These are phyloP conservation scores for Tillandsia fasciculata DNA, from an alignment of 176 grass and related monocot species.

Conservation along the genomic window DNA sequence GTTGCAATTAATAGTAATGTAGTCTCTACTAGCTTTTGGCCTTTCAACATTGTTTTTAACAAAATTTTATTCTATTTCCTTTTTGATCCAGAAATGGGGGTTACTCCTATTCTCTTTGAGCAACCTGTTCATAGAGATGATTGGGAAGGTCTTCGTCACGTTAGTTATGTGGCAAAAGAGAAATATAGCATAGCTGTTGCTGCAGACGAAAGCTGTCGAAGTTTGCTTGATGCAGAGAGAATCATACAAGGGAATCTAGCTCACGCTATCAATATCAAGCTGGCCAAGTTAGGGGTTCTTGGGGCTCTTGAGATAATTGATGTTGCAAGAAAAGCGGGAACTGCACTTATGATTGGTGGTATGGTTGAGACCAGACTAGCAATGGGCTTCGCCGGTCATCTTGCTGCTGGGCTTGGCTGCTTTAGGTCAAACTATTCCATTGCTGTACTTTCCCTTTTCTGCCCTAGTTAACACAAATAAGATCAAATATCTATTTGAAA, in stretches of 20 bases:
- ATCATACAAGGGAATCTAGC: constrained; percentile 68
- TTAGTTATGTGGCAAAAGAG: constrained; percentile 66
- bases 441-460: neutral
- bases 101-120: constrained; percentile 81
- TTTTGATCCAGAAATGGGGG: constrained; percentile 69
- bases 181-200: constrained; percentile 74
- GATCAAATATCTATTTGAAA: neutral
- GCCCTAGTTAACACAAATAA: neutral
- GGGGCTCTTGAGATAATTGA: constrained; percentile 76
- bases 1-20: neutral
- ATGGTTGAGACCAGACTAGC: constrained; percentile 93
- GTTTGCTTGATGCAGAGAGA: constrained; percentile 60
- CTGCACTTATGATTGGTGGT: constrained; percentile 86
- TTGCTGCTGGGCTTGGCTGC: constrained; percentile 86
- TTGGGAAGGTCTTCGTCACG: constrained; percentile 69
- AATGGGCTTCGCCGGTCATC: constrained; percentile 90
- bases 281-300: constrained; percentile 71
- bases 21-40: neutral
- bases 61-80: neutral
- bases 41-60: neutral
- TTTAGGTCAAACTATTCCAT: constrained; percentile 45
- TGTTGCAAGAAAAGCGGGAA: constrained; percentile 46
- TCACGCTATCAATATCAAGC: constrained; percentile 95
- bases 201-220: constrained; percentile 88
- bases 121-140: constrained; percentile 91